Base-by-base conservation (phyloP, 805 yeast species). In the Candida incommunis region DNA sequence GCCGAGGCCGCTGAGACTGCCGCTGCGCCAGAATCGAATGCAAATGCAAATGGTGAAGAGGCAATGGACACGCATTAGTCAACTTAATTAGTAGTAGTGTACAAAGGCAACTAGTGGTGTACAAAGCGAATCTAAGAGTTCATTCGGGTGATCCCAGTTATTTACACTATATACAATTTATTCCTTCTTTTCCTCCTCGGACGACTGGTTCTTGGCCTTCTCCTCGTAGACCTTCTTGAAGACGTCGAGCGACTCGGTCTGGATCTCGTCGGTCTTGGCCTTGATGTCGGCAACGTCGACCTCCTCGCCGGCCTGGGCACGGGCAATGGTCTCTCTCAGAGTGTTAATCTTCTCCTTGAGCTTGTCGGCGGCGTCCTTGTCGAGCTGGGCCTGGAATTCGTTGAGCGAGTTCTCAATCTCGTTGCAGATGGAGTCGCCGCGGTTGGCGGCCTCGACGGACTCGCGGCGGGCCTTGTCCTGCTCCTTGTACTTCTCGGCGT, bases 371-470 rank as follows among this genome's bases (percentile, higher is more conserved):
- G 73, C 79, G 43, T 66, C 68, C 67, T 72, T 70, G 62, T 74
- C 76, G 50, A 76, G 66, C 64, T 71, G 80, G 46, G 80, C 84
- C 51, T 69, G 75, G 67, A 82, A 86, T 66, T 84, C 94, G 52
- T 69, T 69, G 50, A 92, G 68, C 7, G 95, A 90, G 64, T 74
- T 73, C 64, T 87, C 96, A 43, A 95, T 86, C 63, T 92, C 98
- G 56, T 82, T 80, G 65, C 80, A 76, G 65, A 81, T 76, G 64
- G 76, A 77, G 66, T 81, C 88, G 55, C 86, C 84, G 61, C 80
- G 82, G 80, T 81, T 85, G 56, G 94, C 94, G 54, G 71, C 65
- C 69, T 84, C 94, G 61, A 88, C 80, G 48, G 87, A 69, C 69
- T 80, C 86, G 64, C 81, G 82, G 66, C 82, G 80, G 50, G 82